Base-by-base conservation (phyloP, 495 filamentous ascomycete genomes). In the Penicillium macrosclerotiorum region DNA sequence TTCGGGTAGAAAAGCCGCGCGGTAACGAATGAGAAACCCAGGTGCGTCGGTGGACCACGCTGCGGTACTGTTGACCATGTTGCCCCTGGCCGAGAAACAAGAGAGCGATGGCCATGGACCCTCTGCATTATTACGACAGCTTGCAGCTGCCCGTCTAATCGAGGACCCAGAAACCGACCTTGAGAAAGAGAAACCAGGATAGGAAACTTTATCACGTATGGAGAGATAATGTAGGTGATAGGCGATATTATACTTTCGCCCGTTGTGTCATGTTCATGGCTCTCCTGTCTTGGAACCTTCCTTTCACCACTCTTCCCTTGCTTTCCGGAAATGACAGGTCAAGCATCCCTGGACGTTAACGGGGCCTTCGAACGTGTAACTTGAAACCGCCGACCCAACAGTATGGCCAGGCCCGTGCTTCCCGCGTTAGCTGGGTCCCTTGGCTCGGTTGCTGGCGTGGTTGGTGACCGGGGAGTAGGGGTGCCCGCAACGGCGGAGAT, bases 391-490 rank as follows among this genome's bases (percentile, higher is more conserved):
- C 14, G 51, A 58, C 56, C 60, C 65, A 57, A 46, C 39, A 60
- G 50, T 36, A 22, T 54, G 64, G 61, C 57, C 55, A 51, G 52
- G 61, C 51, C 60, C 55, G 57, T 62, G 62, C 60, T 64, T 60
- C 59, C 55, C 60, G 60, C 56, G 35, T 60, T 65, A 55, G 60
- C 37, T 57, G 34, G 45, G 53, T 35, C 37, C 45, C 18, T 51
- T 23, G n/a, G 16, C 9, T 16, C 14, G 11, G 24, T 38, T 24
- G 17, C 20, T 37, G 11, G 20, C 24, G 35, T n/a, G 35, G 24
- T 23, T 37, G 20, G 36, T n/a, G 20, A 5, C 6, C 17, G 20
- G 36, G 20, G 32, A 35, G 6, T 19, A 11, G 26, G 20, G 38
- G 14, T 30, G 25, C 16, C 31, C 47, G 32, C 47, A 42, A 49